Percentiles rank a stretch among this genome's conserved stretches.
These are phyloP conservation scores for Vigna reflexopilosa DNA, from an alignment of 306 rosid species.

Conservation along the genomic window DNA sequence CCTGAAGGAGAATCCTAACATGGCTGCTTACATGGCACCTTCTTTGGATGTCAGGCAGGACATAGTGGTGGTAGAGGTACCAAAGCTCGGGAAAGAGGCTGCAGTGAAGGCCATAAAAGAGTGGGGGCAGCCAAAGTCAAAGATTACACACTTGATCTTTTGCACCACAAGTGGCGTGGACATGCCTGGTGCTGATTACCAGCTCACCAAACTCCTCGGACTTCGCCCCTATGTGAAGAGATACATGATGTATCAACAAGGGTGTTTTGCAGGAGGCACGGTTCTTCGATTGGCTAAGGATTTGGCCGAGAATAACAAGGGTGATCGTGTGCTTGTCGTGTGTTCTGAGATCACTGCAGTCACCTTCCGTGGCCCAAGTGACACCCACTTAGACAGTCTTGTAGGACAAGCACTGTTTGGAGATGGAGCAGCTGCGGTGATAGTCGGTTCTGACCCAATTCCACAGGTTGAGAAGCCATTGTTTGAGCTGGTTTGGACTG, in stretches of 20 bases:
- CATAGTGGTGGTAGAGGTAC: conserved; percentile 73
- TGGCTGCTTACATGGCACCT: conserved; percentile 64
- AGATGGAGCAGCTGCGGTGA: conserved; percentile 52
- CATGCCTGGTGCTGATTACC: conserved; percentile 80
- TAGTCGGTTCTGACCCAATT: conserved; percentile 65
- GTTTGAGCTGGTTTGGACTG: conserved; percentile 63
- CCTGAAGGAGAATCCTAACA: conserved; percentile 42
- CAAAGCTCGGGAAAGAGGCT: conserved; percentile 75
- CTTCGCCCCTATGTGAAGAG: conserved; percentile 71
- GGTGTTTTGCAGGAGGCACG: conserved; percentile 48
- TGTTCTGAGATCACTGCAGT: conserved; percentile 47
- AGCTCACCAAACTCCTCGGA: conserved; percentile 73
- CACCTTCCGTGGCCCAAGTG: conserved; percentile 46
- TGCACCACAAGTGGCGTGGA: conserved; percentile 85
- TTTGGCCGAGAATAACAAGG: conserved; percentile 48
- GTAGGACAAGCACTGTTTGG: conserved; percentile 49
- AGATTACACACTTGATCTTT: conserved; percentile 71
- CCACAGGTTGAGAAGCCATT: conserved; percentile 63
- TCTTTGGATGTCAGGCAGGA: conserved; percentile 80
- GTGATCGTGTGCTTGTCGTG: conserved; percentile 44
- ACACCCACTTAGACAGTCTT: conserved; percentile 44
- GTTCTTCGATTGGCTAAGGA: conserved; percentile 52
- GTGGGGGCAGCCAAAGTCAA: conserved; percentile 66
- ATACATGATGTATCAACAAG: conserved; percentile 76
- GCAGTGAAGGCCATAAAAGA: conserved; percentile 62